Base-by-base conservation (phyloP, 805 yeast species). In the Myxozyma neglecta region DNA sequence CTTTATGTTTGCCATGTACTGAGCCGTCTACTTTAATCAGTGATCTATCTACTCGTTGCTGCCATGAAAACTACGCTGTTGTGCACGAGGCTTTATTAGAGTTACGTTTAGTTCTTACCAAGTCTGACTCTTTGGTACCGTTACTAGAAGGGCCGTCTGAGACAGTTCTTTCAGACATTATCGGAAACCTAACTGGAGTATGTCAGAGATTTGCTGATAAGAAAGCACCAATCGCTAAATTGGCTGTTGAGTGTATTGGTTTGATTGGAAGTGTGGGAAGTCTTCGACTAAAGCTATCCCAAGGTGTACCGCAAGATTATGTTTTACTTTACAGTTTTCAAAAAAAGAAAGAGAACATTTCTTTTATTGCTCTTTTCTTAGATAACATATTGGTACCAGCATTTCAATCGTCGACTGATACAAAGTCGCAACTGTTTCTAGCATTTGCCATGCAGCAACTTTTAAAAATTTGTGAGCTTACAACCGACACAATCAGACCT, bases 361-460 rank as follows among this genome's bases (percentile, higher is more conserved):
- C 77, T 11, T 90, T 93, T 69, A 78, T 90, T 37, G 76, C 83
- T 3, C 79, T 81, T 68, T 83, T 92, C 53, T 77, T 92, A 39
- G 86, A 89, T 62, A 80, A 82, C 57, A 79, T 84, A 61, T 78
- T 94, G n/a, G 87, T 92, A 8, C 90, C 89, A 39, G 84, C 90
- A 0, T 92, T 91, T 73, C 87, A 96, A 85, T 91, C 97, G 0
- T 87, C 97, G 1, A 88, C 87, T 39, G 91, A 91, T 70, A 97
- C 98, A 0, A 82, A 84, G 24, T 83, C 85, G 53, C 99, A 94
- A 72, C 79, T 89, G 60, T 89, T 87, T 70, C 80, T 91, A 40
- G 97, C 97, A 0, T 88, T 83, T 73, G 88, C 93, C 0, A 89
- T 94, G 83, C 99, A 94, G 72, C 94, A 90, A 65, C 85, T 87